Conservation (phyloP, 1,139 yeast genomes). For the Lodderomyces jiufengensis region DNA sequence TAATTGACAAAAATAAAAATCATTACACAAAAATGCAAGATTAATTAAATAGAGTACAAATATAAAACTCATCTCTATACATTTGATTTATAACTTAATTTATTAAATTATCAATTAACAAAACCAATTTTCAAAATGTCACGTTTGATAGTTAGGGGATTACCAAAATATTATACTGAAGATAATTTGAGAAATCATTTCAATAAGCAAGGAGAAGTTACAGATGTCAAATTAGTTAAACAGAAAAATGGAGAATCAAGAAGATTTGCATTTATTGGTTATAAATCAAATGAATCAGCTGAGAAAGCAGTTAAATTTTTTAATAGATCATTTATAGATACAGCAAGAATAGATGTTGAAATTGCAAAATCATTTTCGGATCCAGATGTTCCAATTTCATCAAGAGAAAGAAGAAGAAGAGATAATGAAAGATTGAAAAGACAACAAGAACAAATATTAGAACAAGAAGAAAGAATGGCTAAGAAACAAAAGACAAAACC, state of each 20-base stretch:
- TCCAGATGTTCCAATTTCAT: conserved; percentile 72
- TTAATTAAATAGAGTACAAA: no score
- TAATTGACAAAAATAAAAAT: not conserved
- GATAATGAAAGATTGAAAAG: conserved; percentile 51
- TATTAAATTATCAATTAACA: no score
- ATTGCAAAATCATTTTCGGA: conserved; percentile 84
- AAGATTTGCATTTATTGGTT: conserved; percentile 92
- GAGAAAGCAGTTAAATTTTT: conserved; percentile 72
- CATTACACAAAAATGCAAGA: no score
- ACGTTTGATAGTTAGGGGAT: conserved; percentile 90
- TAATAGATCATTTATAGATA: conserved; percentile 76
- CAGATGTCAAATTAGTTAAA: conserved; percentile 84
- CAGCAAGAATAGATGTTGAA: conserved; percentile 73
- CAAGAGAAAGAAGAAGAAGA: conserved; percentile 59
- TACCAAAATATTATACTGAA: conserved; percentile 79
- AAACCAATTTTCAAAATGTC: conserved; percentile 49
- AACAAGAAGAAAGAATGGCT: conserved; percentile 35
- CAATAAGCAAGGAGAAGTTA: conserved; percentile 57
- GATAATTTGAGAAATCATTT: conserved; percentile 72
- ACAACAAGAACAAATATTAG: conserved; percentile 50
- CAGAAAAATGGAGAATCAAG: conserved; percentile 84
- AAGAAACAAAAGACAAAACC: conserved; percentile 22
- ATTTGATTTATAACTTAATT: no score
- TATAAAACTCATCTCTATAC: conserved; percentile 2
- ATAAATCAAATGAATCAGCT: conserved; percentile 68